These are phyloP conservation scores for Lavandula angustifolia DNA, from an alignment of 257 asterid genomes.

Conservation along the genomic window DNA sequence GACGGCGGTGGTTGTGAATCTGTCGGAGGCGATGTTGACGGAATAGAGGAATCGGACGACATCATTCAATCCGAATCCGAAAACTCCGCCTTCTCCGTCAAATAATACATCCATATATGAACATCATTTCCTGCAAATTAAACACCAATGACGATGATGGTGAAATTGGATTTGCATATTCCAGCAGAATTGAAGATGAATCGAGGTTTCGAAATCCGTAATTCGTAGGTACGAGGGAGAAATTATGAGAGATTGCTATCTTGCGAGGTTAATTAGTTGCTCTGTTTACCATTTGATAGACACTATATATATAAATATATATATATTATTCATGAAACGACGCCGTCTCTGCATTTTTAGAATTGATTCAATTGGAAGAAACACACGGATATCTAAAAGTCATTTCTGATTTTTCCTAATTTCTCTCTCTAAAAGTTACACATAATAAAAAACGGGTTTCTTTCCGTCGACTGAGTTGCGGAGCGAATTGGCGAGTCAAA, in stretches of 20 bases:
- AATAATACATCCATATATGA: not conserved
- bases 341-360: conserved; percentile 24
- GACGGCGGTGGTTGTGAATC: not conserved
- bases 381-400: not conserved
- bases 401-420: conserved; percentile 11
- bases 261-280: no score
- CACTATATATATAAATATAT: no score
- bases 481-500: conserved; percentile 34
- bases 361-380: conserved; percentile 15
- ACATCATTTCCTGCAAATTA: no score
- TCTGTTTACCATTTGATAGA: no score
- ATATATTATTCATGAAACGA: conserved; percentile 36
- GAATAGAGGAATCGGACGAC: conserved; percentile 10
- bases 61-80: conserved; percentile 12
- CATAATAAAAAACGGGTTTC: no score
- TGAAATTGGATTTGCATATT: no score
- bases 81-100: conserved; percentile 32
- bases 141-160: no score
- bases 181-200: no score
- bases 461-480: conserved; percentile 42
- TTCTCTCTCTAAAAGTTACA: no score
- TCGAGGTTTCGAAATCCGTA: no score
- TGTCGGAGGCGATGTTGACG: conserved; percentile 20
- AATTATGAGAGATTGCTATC: no score
- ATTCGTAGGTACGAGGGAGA: no score